Base-by-base conservation (phyloP, 1,139 yeast genomes). In the Ogataea hybrid region DNA sequence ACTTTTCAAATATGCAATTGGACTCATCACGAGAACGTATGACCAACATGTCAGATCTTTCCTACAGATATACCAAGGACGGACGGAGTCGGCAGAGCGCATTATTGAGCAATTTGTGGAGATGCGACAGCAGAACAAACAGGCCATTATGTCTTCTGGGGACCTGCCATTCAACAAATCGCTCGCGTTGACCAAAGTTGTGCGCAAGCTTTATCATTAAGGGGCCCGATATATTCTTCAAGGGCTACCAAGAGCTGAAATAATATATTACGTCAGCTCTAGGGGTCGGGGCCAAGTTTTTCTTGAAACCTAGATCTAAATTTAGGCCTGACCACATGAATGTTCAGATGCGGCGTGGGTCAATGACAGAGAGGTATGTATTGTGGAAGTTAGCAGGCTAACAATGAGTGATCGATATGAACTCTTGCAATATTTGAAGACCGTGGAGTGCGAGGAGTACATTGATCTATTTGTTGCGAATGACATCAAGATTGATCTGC, bases 401-500 rank as follows among this genome's bases (percentile, higher is more conserved):
- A 37, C 32, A 12, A n/a, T 14, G 12, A 49, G 50, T 27, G 49
- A 45, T 21, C 42, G 32, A 6, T 44, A 38, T 31, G 41, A 41
- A 5, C 36, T 49, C 11, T 36, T 44, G 8, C 50, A 49, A 25
- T 45, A 43, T 28, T 62, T 73, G 11, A 56, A 55, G 11, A 51
- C 64, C 4, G 59, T 58, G 5, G 54, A 51, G 6, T 59, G 62
- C 30, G 52, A 43, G 17, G 45, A 50, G 1, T 58, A 59, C 38
- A 32, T 58, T 4, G 49, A 51, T 1, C 16, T 39, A 2, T 53
- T 61, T 46, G 58, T 54, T 29, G 63, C 67, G 8, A 64, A 81
- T 55, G 84, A 79, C 23, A 76, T 88, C 48, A 72, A 81, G 0
- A 64, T 73, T 33, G 85, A 79, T 37, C 65, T 87, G 5, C 59